phyloP scores from a whole-genome alignment of 2,329 filamentous ascomycete species.

The Hymenoscyphus occultus region DNA sequence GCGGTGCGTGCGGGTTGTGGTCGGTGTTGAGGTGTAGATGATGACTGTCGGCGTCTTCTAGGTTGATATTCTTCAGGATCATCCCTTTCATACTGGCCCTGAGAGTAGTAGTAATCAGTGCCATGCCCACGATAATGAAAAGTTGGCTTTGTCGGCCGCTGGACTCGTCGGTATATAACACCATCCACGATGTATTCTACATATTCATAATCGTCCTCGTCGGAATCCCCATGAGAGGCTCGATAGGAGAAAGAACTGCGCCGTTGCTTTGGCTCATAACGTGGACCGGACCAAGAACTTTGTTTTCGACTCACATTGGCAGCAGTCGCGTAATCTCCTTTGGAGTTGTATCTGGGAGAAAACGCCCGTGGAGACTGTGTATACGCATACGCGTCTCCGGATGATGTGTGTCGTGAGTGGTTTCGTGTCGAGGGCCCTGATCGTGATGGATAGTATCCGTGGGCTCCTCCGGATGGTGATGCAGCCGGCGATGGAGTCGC shows the following conservation, averaged over 20 bases:
- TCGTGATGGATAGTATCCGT: slow-evolving; percentile 33
- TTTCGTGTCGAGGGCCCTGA: slow-evolving; percentile 31
- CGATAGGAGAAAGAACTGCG: slow-evolving; percentile 37
- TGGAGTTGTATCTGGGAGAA: slow-evolving; percentile 38
- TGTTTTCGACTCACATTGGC: slow-evolving; percentile 40
- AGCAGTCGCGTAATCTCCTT: slow-evolving; percentile 38
- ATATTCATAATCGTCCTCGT: slow-evolving; percentile 38
- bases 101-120: slow-evolving; percentile 37
- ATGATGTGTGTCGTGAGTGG: slow-evolving; percentile 32
- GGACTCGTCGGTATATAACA: slow-evolving; percentile 29
- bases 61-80: slow-evolving; percentile 30
- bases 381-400: slow-evolving; percentile 32
- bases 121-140: slow-evolving; percentile 37
- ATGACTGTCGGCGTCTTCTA: slow-evolving; percentile 32
- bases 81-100: slow-evolving; percentile 36
- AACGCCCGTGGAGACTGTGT: slow-evolving; percentile 30
- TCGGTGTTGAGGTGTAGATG: slow-evolving; percentile 35
- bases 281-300: slow-evolving; percentile 36
- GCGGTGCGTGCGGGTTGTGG: slow-evolving; percentile 29
- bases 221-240: slow-evolving; percentile 38
- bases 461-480: slow-evolving; percentile 34
- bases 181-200: slow-evolving; percentile 33
- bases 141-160: slow-evolving; percentile 31
- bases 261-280: slow-evolving; percentile 32
- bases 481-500: slow-evolving; percentile 35